Conservation (phyloP, 176 grass and related monocot species). For the Avena sativa region DNA sequence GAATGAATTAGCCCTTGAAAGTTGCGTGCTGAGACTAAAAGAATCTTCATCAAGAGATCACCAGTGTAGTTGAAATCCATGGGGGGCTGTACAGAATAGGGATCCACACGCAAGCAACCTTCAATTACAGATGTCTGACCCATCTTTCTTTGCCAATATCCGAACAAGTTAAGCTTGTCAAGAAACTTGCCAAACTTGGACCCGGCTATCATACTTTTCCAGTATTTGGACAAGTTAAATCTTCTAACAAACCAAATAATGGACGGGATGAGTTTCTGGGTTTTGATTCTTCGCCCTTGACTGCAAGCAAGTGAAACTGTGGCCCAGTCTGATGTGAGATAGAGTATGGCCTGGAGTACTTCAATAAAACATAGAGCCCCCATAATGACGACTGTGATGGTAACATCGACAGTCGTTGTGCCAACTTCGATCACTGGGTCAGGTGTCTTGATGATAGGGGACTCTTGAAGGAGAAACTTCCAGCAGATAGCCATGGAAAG, state of each 20-base stretch:
- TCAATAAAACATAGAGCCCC: not conserved
- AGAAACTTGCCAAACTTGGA: not conserved
- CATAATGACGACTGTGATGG: not conserved
- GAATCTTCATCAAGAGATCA: too few relatives aligned
- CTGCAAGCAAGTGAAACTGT: not conserved
- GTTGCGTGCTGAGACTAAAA: too few relatives aligned
- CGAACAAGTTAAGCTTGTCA: not conserved
- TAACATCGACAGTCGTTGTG: not conserved
- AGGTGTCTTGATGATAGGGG: not conserved
- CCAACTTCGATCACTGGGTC: not conserved
- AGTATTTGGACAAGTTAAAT: not conserved
- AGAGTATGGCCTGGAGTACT: not conserved
- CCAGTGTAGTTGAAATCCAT: too few relatives aligned
- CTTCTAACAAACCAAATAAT: not conserved
- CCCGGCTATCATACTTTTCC: not conserved
- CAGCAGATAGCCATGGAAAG: too few relatives aligned
- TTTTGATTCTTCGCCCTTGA: too few relatives aligned
- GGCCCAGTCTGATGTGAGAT: not conserved
- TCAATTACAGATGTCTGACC: not conserved
- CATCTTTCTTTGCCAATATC: not conserved
- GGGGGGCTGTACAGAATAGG: too few relatives aligned
- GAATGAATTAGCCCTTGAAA: not conserved
- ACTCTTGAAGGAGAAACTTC: not conserved
- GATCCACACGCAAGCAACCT: not conserved
- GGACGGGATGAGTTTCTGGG: not conserved